phyloP scores from a whole-genome alignment of 306 rosid genomes.

The Vigna nakashimae region DNA sequence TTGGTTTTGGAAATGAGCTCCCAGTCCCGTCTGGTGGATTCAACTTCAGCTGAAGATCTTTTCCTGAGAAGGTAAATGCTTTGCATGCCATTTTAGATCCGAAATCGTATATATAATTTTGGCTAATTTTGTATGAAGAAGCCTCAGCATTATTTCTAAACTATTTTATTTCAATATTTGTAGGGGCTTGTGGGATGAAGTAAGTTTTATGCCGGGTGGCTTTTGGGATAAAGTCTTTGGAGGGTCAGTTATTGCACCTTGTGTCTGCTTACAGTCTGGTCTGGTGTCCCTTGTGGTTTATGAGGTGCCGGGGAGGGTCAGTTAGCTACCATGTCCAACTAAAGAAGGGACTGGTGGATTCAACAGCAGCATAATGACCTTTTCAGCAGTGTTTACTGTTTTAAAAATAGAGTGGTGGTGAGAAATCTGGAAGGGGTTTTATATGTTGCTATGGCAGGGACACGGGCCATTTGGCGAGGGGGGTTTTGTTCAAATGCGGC shows the following conservation, averaged over 20 bases:
- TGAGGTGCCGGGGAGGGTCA: constrained; percentile 54
- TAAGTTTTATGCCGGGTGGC: constrained; percentile 44
- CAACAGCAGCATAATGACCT: constrained; percentile 48
- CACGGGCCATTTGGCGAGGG: constrained; percentile 42
- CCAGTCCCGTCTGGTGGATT: constrained; percentile 84
- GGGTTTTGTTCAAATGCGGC: constrained; percentile 54
- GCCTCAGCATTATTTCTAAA: background rate
- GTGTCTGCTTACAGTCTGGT: constrained; percentile 69
- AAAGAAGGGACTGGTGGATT: constrained; percentile 44
- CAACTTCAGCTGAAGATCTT: constrained; percentile 69
- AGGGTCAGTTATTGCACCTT: constrained; percentile 57
- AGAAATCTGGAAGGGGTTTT: constrained; percentile 46
- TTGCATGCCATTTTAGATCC: background rate
- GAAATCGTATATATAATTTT: background rate
- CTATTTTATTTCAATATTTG: constrained; percentile 21
- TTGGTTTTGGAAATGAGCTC: constrained; percentile 68
- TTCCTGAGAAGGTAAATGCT: constrained; percentile 39
- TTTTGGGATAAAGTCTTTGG: constrained; percentile 52
- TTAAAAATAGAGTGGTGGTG: constrained; percentile 40
- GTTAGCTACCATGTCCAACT: constrained; percentile 52
- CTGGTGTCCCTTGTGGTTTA: constrained; percentile 61
- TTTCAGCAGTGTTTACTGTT: constrained; percentile 41
- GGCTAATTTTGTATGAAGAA: constrained; percentile 12
- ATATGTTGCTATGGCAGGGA: constrained; percentile 54
- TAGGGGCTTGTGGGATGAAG: constrained; percentile 50